These are phyloP conservation scores for Macrophomina pseudophaseolina DNA, from an alignment of 2,329 filamentous ascomycete species.

Conservation along the genomic window DNA sequence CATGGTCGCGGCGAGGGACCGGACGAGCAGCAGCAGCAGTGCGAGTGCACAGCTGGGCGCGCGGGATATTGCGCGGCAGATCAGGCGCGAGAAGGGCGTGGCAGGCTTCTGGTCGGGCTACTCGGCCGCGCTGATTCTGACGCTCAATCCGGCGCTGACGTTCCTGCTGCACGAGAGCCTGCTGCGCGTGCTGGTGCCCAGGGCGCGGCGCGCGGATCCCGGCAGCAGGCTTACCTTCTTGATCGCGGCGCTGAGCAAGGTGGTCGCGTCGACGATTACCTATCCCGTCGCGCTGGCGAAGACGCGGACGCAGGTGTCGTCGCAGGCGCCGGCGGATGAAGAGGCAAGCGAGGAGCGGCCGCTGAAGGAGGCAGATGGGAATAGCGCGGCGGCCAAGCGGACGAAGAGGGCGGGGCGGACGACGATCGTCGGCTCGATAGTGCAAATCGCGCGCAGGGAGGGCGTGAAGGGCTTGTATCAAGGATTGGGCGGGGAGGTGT, in stretches of 20 bases:
- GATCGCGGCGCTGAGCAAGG: constrained; percentile 78
- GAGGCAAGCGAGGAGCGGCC: neutral
- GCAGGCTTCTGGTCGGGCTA: constrained; percentile 87
- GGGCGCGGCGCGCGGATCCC: constrained; percentile 58
- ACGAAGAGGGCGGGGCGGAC: constrained; percentile 37
- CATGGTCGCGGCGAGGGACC: constrained; percentile 51
- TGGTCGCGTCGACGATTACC: constrained; percentile 74
- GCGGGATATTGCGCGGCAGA: constrained; percentile 66
- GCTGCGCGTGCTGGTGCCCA: constrained; percentile 63
- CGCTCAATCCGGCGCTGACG: constrained; percentile 84
- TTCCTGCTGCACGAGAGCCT: constrained; percentile 81
- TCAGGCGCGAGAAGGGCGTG: constrained; percentile 71
- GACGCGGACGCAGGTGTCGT: constrained; percentile 71
- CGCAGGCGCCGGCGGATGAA: constrained; percentile 34
- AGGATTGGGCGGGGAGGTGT: constrained; percentile 74
- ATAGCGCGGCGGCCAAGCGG: constrained; percentile 30
- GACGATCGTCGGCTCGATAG: constrained; percentile 68
- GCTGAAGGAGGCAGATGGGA: constrained; percentile 1
- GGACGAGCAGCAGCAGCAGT: constrained; percentile 34
- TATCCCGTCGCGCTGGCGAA: constrained; percentile 91
- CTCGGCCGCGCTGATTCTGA: constrained; percentile 77
- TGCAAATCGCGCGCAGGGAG: constrained; percentile 64
- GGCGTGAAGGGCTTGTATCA: constrained; percentile 74
- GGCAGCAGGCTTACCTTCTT: constrained; percentile 64
- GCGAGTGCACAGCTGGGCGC: constrained; percentile 40